Evolutionary conservation across 106 monocot species (phyloP), one percentile per base, ranked within the genome.

Genomic region (Ottelia alismoides): DNA sequence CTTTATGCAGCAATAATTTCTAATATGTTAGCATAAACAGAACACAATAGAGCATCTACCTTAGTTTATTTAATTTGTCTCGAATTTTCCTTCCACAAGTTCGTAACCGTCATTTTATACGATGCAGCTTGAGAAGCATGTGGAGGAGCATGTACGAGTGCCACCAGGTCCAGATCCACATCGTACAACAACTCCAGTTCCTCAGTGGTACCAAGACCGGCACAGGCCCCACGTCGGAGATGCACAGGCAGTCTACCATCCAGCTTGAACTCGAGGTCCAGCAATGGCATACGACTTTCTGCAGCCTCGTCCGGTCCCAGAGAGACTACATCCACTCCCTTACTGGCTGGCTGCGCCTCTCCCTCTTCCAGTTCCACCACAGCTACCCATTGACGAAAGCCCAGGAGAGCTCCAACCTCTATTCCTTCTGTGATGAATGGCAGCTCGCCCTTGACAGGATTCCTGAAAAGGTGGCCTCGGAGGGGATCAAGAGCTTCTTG

Each of bases 151-250:
- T n/a, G n/a, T n/a, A n/a, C n/a, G n/a, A n/a, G n/a, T n/a, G n/a
- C n/a, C n/a, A n/a, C n/a, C n/a, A n/a, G n/a, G n/a, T n/a, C n/a
- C 87, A 87, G 49, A 82, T 81, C 43, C 87, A 82, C 72, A 87
- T 87, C 2, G 81, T 87, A 26, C 81, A 82, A 56, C 81, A 87
- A 23, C 75, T 87, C 2, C 43, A 68, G 51, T 68, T 73, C 70
- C 66, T 76, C 47, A 70, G 74, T 30, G 65, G 55, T n/a, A 57
- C 71, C 19, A 51, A 61, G 14, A 61, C 52, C 6, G 20, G n/a
- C 55, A 66, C 74, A 17, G 60, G 49, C 30, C 78, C 78, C 18
- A 87, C 87, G 25, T 75, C 78, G 9, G 55, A 82, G 54, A 53
- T 72, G 22, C 87, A 75, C 46, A 66, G 81, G 10, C 72, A 87